Base-by-base conservation (phyloP, 2,329 filamentous ascomycete genomes). In the Fusarium austroafricanum region DNA sequence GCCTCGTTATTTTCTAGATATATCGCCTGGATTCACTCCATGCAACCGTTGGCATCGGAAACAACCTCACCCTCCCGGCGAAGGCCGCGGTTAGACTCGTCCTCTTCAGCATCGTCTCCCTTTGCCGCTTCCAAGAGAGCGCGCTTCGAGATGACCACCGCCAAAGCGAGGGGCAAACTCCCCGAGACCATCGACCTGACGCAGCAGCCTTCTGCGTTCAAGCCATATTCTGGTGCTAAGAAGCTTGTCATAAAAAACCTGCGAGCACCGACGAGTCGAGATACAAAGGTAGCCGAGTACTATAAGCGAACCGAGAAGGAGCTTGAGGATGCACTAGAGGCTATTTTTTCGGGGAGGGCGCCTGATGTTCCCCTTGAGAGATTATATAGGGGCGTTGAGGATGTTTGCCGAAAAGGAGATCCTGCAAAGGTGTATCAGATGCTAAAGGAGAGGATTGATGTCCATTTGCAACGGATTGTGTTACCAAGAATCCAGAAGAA, bases 211-310 rank as follows among this genome's bases (percentile, higher is more conserved):
- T 77, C 79, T 33, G 79, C 81, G 50, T 92, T 94, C 75, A 92
- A 91, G 71, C 90, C 93, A 14, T 89, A 92, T 73, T 84, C 86
- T 12, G 94, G 93, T 31, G 90, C 93, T 20, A 94, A 91, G 83
- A 94, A 91, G 79, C 86, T 99, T 44, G 87, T 95, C n/a, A 92
- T 99, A 73, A 97, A 97, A 86, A 98, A 97, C 77, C 86, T 97
- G 67, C 89, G 91, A 61, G 85, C 87, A 2, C 84, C 84, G 18
- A 81, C 86, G n/a, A 84, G 86, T 59, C 76, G 79, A 38, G 75
- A 80, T 52, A 83, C 87, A 55, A 88, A 93, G 71, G 87, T 92
- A 20, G 89, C 92, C 65, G 85, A 88, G 67, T 98, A 97, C 81
- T 93, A 97, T 72, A 84, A 89, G 39, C 89, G 89, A 73, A 90